Evolutionary conservation across 768 basidiomycete genomes (phyloP).

Genomic region (Chalciporus sphaerocephalus): DNA sequence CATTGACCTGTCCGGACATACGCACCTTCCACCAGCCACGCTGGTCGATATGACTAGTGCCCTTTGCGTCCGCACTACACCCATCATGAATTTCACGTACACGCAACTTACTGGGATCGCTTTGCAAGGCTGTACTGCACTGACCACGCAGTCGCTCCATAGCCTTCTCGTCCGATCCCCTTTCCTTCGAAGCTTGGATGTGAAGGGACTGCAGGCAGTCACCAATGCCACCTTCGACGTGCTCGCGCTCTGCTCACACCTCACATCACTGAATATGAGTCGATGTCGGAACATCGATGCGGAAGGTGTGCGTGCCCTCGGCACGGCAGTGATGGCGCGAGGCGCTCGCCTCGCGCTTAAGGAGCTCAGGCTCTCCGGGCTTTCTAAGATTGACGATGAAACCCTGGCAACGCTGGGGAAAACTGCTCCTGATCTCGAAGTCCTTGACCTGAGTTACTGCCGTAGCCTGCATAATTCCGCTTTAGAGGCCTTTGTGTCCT

Average conservation of each 20-base stretch:
- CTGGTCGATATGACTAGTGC: constrained; percentile 51
- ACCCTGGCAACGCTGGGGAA: constrained; percentile 64
- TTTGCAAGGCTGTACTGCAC: constrained; percentile 63
- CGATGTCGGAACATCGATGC: constrained; percentile 68
- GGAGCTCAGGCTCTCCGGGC: constrained; percentile 62
- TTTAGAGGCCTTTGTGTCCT: constrained; percentile 66
- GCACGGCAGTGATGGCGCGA: constrained; percentile 40
- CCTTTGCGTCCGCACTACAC: constrained; percentile 43
- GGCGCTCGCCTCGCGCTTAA: constrained; percentile 51
- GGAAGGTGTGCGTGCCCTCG: constrained; percentile 52
- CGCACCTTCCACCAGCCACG: constrained; percentile 43
- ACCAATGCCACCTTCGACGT: constrained; percentile 72
- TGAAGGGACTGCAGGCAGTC: constrained; percentile 67
- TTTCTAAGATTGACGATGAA: constrained; percentile 56
- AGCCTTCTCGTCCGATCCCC: constrained; percentile 65
- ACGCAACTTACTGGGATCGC: constrained; percentile 72
- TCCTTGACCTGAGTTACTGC: constrained; percentile 76
- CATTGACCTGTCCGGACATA: constrained; percentile 63
- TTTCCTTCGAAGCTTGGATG: constrained; percentile 48
- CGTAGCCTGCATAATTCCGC: constrained; percentile 70
- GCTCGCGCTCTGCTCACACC: constrained; percentile 52
- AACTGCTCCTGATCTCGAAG: constrained; percentile 67
- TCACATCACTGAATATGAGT: constrained; percentile 63
- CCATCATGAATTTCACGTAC: constrained; percentile 32
- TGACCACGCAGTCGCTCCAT: constrained; percentile 67